Evolutionary conservation across 306 rosid species (phyloP), one percentile per base, ranked within the genome.

Genomic region (Quercus wislizeni): DNA sequence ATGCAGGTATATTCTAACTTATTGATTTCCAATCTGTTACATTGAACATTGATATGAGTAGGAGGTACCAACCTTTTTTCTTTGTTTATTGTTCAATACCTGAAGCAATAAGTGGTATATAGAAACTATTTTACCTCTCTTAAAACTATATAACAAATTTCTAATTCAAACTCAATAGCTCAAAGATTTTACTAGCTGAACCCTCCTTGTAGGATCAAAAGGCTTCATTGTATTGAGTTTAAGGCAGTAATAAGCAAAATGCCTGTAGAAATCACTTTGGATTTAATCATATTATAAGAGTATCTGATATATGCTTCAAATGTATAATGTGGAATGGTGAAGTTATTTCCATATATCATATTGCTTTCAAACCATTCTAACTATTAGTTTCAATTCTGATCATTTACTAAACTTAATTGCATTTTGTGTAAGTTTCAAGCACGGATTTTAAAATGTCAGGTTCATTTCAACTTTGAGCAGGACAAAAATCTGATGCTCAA

Each of bases 1-100:
- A 96, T 87, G 99, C 99, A 68, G 99, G 99, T 96, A 69, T 70
- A 23, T 75, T 67, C 31, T 27, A 49, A 57, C 69, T 14, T n/a
- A 13, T 51, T 78, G 63, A 49, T 15, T 55, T 27, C n/a, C 54
- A 17, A 73, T 38, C 46, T 76, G 41, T 74, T 65, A 17, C 57
- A 28, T n/a, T 62, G 68, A 56, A 31, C 18, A 27, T 8, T 30
- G 33, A 64, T 55, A 12, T 31, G 67, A 62, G 31, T 57, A 49
- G 55, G 15, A n/a, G 20, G 49, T 10, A 51, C 13, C 19, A 17
- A 55, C 23, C 6, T 6, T 18, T 25, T 73, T 15, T 41, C 59
- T 57, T 55, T 28, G 28, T 72, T 58, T 54, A 46, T 33, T 76
- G 27, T 58, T 18, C 51, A 71, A 71, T 25, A 15, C 33, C 18